Base-by-base conservation (phyloP, 1,284 basidiomycete genomes). In the Rhizopogon parksii region DNA sequence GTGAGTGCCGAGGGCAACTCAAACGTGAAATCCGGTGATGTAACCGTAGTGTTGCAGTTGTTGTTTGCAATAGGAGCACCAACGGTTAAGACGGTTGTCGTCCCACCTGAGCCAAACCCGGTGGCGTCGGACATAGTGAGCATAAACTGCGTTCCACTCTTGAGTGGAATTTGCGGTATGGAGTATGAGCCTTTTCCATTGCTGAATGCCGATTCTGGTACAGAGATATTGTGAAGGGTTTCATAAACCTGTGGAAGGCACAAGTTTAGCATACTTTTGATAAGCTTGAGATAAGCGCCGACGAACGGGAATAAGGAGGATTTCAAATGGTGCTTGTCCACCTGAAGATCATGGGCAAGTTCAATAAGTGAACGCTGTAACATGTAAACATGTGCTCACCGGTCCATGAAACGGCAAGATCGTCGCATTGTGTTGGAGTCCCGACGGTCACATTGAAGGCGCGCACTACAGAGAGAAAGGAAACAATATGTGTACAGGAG, bases 41-140 rank as follows among this genome's bases (percentile, higher is more conserved):
- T 32, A 52, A 37, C 63, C 4, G 69, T 72, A 0, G 73, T 75
- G 57, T 80, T 73, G 62, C 83, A 86, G 17, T 56, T 65, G 6
- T 71, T 71, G 37, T 37, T 47, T 11, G 74, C 72, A 11, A 69
- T 62, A 3, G 77, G 71, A 12, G 69, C 53, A 15, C 71, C 77
- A 2, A 78, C 78, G 0, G 70, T 74, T 36, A 84, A 60, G 1
- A 84, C 45, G 35, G 67, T 53, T 1, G 81, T 78, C 6, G 72
- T 71, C 8, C 82, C 83, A 21, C 83, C 83, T 3, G 78, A 67
- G 37, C 68, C 81, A 58, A 80, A 83, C 0, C 82, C 82, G 37
- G 74, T 75, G 6, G 76, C 68, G 62, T 86, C 84, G 17, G 79
- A 84, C 80, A 87, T 82, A 11, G 76, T 73, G 11, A 80, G 58